Evolutionary conservation across 306 rosid species (phyloP).

Genomic region (Rosa multiflora): DNA sequence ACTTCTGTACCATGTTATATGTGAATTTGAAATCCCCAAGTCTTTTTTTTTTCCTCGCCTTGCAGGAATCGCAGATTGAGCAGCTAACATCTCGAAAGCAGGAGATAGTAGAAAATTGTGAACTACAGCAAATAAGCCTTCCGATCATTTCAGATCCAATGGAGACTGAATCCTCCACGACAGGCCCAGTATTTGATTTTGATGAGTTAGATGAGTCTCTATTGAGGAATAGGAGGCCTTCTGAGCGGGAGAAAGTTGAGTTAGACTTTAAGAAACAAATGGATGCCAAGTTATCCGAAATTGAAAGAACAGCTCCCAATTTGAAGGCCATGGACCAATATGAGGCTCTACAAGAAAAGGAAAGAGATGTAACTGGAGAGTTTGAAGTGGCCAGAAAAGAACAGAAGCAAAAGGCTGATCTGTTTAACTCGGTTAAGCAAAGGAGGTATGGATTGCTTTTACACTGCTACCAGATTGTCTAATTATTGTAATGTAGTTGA

Average conservation of each 20-base stretch:
- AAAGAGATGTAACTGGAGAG: constrained; percentile 76
- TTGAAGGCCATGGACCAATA: constrained; percentile 97
- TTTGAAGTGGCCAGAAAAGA: constrained; percentile 89
- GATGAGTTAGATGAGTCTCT: constrained; percentile 59
- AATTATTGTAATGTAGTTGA: neutral
- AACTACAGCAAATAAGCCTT: constrained; percentile 75
- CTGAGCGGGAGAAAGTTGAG: constrained; percentile 78
- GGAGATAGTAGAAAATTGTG: constrained; percentile 88
- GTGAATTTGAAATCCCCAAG: constrained; percentile 28
- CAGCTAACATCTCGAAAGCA: constrained; percentile 72
- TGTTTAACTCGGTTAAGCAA: constrained; percentile 74
- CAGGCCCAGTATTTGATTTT: constrained; percentile 73
- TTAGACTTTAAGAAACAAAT: constrained; percentile 71
- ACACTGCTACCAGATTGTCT: constrained; percentile 5
- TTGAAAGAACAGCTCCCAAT: constrained; percentile 96
- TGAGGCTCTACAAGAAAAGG: constrained; percentile 85
- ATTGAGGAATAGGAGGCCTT: constrained; percentile 61
- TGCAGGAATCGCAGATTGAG: constrained; percentile 80
- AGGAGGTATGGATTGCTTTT: constrained; percentile 51
- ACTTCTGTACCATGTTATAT: constrained; percentile 12
- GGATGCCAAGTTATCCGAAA: constrained; percentile 73
- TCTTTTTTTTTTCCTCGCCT: constrained; percentile 17
- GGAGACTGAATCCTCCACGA: constrained; percentile 65
- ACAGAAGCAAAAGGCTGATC: constrained; percentile 72
- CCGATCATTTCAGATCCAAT: constrained; percentile 76